A percentile compares a stretch with the other conserved stretches of the same genome.
Conservation (phyloP, 306 rosid species). For the Phaseolus lunatus region DNA sequence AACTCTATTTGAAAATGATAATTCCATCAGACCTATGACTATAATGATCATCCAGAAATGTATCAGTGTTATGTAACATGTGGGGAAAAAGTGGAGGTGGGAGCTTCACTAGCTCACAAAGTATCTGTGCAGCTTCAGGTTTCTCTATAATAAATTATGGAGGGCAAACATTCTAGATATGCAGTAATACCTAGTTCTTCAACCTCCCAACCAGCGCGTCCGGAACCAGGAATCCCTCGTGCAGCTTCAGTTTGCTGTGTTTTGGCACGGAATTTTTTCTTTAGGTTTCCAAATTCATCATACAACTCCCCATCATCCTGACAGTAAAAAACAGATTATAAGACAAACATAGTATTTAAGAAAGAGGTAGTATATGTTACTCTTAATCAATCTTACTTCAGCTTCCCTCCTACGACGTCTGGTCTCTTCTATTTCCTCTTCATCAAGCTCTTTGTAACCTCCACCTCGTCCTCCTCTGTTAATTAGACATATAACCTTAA, state of each 20-base stretch:
- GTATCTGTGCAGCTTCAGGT: constrained; percentile 8
- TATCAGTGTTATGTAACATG: background rate
- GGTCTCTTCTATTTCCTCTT: constrained; percentile 95
- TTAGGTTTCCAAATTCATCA: constrained; percentile 98
- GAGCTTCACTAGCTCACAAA: constrained; percentile 25
- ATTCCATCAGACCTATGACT: constrained; percentile 21
- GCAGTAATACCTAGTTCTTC: constrained; percentile 83
- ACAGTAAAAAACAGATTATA: constrained; percentile 33
- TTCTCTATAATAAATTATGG: constrained; percentile 12
- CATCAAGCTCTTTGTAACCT: constrained; percentile 99
- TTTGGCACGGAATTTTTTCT: constrained; percentile 95
- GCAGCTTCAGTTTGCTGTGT: constrained; percentile 87
- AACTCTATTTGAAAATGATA: constrained; percentile 20
- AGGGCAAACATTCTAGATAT: constrained; percentile 28
- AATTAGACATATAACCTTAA: constrained; percentile 29
- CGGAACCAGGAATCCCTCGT: constrained; percentile 84
- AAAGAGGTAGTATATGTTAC: constrained; percentile 4
- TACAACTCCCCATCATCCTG: constrained; percentile 99
- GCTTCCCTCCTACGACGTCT: constrained; percentile 95
- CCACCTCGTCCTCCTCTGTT: constrained; percentile 98
- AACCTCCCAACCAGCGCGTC: constrained; percentile 99
- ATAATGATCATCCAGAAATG: constrained; percentile 27
- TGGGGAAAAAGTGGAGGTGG: background rate
- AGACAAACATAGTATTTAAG: constrained; percentile 17
- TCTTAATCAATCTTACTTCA: constrained; percentile 71